These are phyloP conservation scores for Fusarium sp. DNA, from an alignment of 2,329 filamentous ascomycete species.

Conservation along the genomic window DNA sequence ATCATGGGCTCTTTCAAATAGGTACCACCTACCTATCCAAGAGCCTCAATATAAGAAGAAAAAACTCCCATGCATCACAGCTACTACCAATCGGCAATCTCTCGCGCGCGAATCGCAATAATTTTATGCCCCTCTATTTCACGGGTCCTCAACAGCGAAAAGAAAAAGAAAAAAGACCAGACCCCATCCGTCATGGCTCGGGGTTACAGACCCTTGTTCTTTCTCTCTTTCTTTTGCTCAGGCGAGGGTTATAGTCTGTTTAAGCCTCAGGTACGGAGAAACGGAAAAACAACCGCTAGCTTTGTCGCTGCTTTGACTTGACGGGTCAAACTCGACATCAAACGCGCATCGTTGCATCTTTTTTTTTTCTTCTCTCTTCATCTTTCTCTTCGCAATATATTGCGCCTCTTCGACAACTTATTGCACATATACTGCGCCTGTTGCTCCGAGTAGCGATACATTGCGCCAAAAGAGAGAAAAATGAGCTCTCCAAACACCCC, in stretches of 20 bases:
- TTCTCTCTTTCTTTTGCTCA: neutral
- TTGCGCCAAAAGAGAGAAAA: slow-evolving; percentile 6
- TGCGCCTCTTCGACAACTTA: neutral
- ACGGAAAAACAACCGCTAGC: slow-evolving; percentile 23
- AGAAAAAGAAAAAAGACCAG: neutral
- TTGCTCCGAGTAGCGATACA: slow-evolving; percentile 21
- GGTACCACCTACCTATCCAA: neutral
- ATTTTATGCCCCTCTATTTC: slow-evolving; percentile 7
- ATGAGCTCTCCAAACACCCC: slow-evolving; percentile 48
- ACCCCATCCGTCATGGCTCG: slow-evolving; percentile 11
- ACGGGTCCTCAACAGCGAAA: slow-evolving; percentile 4
- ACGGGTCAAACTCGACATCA: slow-evolving; percentile 26
- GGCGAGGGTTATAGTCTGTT: slow-evolving; percentile 7
- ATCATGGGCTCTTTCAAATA: neutral
- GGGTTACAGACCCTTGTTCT: neutral
- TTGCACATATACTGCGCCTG: slow-evolving; percentile 1
- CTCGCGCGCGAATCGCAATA: slow-evolving; percentile 9
- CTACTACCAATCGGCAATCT: neutral
- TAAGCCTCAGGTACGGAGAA: slow-evolving; percentile 9
- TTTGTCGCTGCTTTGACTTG: slow-evolving; percentile 19
- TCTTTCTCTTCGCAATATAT: slow-evolving; percentile 11
- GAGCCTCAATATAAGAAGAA: slow-evolving; percentile 1
- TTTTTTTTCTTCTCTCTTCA: slow-evolving; percentile 12
- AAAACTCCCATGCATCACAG: neutral
- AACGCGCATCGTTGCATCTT: slow-evolving; percentile 20